Evolutionary conservation across 306 rosid species (phyloP).

Genomic region (Astragalus glycyphyllos): DNA sequence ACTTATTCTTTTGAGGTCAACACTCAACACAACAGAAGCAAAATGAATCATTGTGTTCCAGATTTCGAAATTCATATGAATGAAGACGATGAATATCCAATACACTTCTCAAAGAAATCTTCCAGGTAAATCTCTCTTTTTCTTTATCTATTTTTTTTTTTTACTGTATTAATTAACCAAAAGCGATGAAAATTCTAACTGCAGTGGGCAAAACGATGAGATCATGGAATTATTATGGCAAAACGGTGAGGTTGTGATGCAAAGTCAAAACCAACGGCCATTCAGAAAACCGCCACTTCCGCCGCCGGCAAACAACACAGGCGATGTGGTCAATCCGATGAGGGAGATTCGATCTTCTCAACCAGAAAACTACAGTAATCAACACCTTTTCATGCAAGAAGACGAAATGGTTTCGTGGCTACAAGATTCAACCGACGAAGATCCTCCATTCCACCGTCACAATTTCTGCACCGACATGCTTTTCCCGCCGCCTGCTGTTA

Average conservation of each 20-base stretch:
- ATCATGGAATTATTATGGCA: constrained; percentile 83
- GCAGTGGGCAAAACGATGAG: constrained; percentile 61
- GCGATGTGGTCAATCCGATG: constrained; percentile 39
- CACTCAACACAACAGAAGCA: no score
- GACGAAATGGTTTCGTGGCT: constrained; percentile 83
- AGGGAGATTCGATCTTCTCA: constrained; percentile 46
- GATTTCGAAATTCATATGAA: constrained; percentile 60
- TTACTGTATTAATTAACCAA: no score
- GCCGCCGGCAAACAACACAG: background rate
- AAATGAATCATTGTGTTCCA: constrained; percentile 76
- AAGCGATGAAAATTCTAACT: no score
- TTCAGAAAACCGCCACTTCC: constrained; percentile 39
- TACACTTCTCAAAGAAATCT: constrained; percentile 54
- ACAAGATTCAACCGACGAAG: constrained; percentile 66
- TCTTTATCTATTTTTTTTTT: no score
- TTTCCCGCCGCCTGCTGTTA: constrained; percentile 30
- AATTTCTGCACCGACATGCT: constrained; percentile 60
- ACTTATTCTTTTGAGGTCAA: no score
- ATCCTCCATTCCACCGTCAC: constrained; percentile 57
- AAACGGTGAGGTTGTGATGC: constrained; percentile 69
- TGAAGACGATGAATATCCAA: constrained; percentile 53
- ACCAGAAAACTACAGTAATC: constrained; percentile 33
- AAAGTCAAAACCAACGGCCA: constrained; percentile 62
- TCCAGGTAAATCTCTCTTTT: constrained; percentile 44
- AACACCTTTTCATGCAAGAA: constrained; percentile 73